Evolutionary conservation across 306 rosid species (phyloP).

Genomic region (Lathyrus tuberosus): DNA sequence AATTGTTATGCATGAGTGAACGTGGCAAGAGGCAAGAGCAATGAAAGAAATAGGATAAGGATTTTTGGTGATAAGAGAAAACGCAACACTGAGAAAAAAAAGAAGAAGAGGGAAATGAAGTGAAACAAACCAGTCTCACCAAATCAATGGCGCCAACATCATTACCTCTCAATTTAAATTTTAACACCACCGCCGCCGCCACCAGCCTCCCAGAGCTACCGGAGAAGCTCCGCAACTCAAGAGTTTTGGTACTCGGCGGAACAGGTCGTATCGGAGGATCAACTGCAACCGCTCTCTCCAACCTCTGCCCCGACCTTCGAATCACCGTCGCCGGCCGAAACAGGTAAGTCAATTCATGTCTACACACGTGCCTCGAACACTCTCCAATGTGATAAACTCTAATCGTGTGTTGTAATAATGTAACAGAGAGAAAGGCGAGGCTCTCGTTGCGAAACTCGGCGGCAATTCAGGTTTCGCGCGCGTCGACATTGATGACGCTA

Average conservation of each 20-base stretch:
- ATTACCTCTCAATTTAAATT: conserved; percentile 40
- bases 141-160: conserved; percentile 49
- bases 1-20: background rate
- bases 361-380: background rate
- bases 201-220: conserved; percentile 43
- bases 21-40: conserved; percentile 17
- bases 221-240: conserved; percentile 60
- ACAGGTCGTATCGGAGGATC: conserved; percentile 97
- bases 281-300: conserved; percentile 81
- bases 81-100: background rate
- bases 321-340: conserved; percentile 77
- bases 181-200: conserved; percentile 28
- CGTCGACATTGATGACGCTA: conserved; percentile 56
- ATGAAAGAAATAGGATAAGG: conserved; percentile 26
- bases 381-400: background rate
- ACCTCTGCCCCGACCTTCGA: conserved; percentile 67
- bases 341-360: conserved; percentile 48
- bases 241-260: conserved; percentile 83
- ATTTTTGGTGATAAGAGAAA: conserved; percentile 16
- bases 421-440: conserved; percentile 72
- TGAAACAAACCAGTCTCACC: background rate
- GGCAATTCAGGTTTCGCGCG: conserved; percentile 61
- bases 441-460: conserved; percentile 68
- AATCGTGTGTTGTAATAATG: background rate
- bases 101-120: background rate